phyloP scores from a whole-genome alignment of 176 grass and related monocot genomes.

The Hyparrhenia diplandra region DNA sequence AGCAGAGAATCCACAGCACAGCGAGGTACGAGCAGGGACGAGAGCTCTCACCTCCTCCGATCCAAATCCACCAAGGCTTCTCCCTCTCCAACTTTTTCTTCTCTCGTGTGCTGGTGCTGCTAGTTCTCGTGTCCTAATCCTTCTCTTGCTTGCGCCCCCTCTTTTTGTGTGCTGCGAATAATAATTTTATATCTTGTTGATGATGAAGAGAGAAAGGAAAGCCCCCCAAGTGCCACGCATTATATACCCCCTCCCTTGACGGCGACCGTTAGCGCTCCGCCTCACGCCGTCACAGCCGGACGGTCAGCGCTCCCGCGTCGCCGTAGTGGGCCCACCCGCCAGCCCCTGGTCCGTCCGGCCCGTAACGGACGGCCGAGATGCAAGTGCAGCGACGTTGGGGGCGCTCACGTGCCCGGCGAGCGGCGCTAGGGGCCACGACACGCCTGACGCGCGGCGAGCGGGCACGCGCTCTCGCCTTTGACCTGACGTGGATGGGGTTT shows the following conservation, averaged over 20 bases:
- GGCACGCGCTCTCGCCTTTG: slow-evolving; percentile 43
- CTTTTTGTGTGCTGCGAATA: slow-evolving; percentile 28
- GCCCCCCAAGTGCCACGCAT: background rate
- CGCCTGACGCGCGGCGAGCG: slow-evolving; percentile 14
- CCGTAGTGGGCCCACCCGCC: background rate
- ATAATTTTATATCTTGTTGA: slow-evolving; percentile 18
- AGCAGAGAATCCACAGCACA: background rate
- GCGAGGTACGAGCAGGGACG: no score
- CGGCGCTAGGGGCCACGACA: background rate
- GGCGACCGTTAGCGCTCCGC: slow-evolving; percentile 5
- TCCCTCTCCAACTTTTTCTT: background rate
- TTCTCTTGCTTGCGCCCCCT: slow-evolving; percentile 9
- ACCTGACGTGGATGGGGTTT: slow-evolving; percentile 33
- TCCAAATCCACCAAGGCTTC: background rate
- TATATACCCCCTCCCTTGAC: slow-evolving; percentile 31
- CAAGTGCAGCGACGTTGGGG: background rate
- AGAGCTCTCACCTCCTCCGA: slow-evolving; percentile 49
- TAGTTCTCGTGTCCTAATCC: slow-evolving; percentile 32
- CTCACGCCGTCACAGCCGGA: slow-evolving; percentile 37
- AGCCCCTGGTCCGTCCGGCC: background rate
- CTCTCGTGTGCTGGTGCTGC: background rate
- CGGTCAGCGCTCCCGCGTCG: slow-evolving; percentile 59
- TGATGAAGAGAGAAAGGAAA: background rate
- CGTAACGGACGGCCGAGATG: accelerated
- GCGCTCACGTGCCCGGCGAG: slow-evolving; percentile 4